Evolutionary conservation across 2,329 filamentous ascomycete species (phyloP), one percentile per base, ranked within the genome.

Genomic region (Exserohilum turcica): DNA sequence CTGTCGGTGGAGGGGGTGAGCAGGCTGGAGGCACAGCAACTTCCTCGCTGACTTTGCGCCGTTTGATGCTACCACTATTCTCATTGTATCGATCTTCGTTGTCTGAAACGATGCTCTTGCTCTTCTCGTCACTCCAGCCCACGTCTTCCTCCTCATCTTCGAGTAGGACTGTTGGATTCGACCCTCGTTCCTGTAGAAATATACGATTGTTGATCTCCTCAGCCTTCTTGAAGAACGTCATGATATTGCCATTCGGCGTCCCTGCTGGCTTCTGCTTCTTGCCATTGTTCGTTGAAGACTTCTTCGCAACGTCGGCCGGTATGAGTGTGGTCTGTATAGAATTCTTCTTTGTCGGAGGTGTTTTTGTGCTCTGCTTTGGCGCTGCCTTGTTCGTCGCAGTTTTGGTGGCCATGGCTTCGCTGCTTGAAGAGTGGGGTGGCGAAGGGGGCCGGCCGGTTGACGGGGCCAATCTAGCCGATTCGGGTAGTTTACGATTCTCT

Each of bases 171-270:
- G 43, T 54, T 5, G 62, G 59, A 6, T 65, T 58, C 12, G 59
- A 43, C 1, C 65, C 64, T 36, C 63, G 60, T n/a, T 73, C 73
- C 28, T 72, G 64, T 15, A 76, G 15, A 28, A 77, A 77, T 28
- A 77, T 68, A 5, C 64, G 66, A 44, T 64, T 71, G 48, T 70
- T 73, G 19, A 74, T 73, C 42, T 76, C 71, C 39, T 78, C 79
- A 1, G 77, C 70, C 67, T 82, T 83, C 64, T 80, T 80, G 73
- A 83, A 83, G 65, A 83, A 83, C 42, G 73, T 76, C 67, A 82
- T 72, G 54, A 83, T 83, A 57, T 79, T 83, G 40, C 76, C 76
- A 60, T 83, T 83, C 16, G 74, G 69, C 47, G 77, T 75, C 12
- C 64, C 65, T 28, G 72, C 73, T 12, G 69, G 62, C 48, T 74